These are phyloP conservation scores for Claviceps purpurea DNA, from an alignment of 2,329 filamentous ascomycete genomes.

Conservation along the genomic window DNA sequence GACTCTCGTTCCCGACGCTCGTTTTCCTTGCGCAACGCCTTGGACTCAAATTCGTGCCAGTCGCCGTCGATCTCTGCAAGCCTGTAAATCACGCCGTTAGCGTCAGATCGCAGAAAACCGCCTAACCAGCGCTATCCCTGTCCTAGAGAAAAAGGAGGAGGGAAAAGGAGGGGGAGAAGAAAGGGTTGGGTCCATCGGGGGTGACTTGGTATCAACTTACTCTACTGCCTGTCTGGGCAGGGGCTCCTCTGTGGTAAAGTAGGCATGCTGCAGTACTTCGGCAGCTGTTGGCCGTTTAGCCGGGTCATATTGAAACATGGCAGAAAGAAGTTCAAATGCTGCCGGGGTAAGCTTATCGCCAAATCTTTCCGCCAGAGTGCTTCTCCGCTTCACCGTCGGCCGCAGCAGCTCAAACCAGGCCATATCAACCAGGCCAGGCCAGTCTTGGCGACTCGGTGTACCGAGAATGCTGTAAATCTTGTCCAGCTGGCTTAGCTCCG, in stretches of 20 bases:
- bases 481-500: constrained; percentile 90
- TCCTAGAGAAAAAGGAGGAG: not conserved
- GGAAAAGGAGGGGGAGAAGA: not conserved
- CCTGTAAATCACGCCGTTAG: constrained; percentile 24
- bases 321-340: constrained; percentile 67
- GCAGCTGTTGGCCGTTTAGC: constrained; percentile 68
- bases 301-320: constrained; percentile 87
- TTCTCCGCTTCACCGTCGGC: constrained; percentile 58
- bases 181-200: not conserved
- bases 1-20: constrained; percentile 50
- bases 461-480: constrained; percentile 92
- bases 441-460: constrained; percentile 70
- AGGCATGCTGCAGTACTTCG: constrained; percentile 73
- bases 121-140: too few species aligned
- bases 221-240: constrained; percentile 64
- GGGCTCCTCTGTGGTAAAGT: constrained; percentile 78
- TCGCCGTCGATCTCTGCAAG: constrained; percentile 75
- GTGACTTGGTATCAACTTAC: constrained; percentile 35
- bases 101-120: not conserved
- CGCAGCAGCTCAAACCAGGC: constrained; percentile 92
- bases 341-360: constrained; percentile 61
- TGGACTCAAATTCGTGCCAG: constrained; percentile 98
- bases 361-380: constrained; percentile 74
- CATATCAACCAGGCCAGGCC: constrained; percentile 86
- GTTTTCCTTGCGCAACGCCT: constrained; percentile 82